These are phyloP conservation scores for Xylariaceae sp. DNA, from an alignment of 2,329 filamentous ascomycete genomes.

Conservation along the genomic window DNA sequence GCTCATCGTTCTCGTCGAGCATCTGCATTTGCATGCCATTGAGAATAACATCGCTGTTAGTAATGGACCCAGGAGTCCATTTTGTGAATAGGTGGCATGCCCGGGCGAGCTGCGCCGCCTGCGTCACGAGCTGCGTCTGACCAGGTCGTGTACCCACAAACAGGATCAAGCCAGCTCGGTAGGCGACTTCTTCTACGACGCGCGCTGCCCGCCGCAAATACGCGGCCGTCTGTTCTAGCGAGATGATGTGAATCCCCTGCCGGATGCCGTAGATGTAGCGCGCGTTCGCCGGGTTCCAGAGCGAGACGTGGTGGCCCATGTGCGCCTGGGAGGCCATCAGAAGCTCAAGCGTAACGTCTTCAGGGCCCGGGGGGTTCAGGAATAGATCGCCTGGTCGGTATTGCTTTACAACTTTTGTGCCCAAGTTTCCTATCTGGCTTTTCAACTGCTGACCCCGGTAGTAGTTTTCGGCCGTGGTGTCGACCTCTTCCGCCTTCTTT, in stretches of 20 bases:
- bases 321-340: slow-evolving; percentile 87
- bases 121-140: slow-evolving; percentile 81
- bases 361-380: slow-evolving; percentile 73
- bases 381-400: slow-evolving; percentile 74
- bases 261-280: slow-evolving; percentile 93
- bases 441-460: slow-evolving; percentile 51
- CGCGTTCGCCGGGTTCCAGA: slow-evolving; percentile 95
- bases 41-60: slow-evolving; percentile 92
- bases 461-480: slow-evolving; percentile 47
- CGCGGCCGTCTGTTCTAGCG: slow-evolving; percentile 84
- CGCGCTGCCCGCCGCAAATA: slow-evolving; percentile 93
- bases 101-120: slow-evolving; percentile 76
- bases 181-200: slow-evolving; percentile 85
- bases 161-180: slow-evolving; percentile 81
- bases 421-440: slow-evolving; percentile 54
- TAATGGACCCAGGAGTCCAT: slow-evolving; percentile 91
- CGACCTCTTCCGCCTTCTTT: slow-evolving; percentile 31
- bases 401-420: slow-evolving; percentile 56
- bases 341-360: slow-evolving; percentile 87
- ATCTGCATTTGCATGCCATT: slow-evolving; percentile 72
- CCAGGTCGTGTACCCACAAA: slow-evolving; percentile 89
- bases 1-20: slow-evolving; percentile 75
- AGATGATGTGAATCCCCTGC: slow-evolving; percentile 90
- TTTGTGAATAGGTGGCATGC: slow-evolving; percentile 90
- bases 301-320: slow-evolving; percentile 86